Base-by-base conservation (phyloP, 2,329 filamentous ascomycete species). In the Dothideomycetes sp. region DNA sequence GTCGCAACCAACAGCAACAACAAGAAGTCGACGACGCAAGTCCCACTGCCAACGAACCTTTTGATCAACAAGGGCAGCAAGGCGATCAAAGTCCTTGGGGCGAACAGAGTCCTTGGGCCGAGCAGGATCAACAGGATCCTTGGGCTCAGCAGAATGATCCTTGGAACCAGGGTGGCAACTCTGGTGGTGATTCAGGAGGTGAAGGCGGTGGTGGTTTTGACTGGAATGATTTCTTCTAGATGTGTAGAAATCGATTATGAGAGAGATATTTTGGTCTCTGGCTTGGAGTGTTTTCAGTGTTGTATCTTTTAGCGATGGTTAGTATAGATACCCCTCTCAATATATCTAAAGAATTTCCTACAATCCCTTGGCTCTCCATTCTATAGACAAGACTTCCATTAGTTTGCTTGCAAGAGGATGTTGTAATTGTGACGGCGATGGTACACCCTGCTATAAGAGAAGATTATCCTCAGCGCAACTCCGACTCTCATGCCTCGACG, bases 151-250 rank as follows among this genome's bases (percentile, higher is more conserved):
- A 47, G 20, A 33, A 56, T n/a, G 51, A 55, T 42, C 49, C 47
- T 12, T 59, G 53, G 58, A 48, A 53, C 12, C 33, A 45, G 16
- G 52, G 50, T 22, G 58, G 60, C 30, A 47, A 59, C n/a, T 59
- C 58, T 53, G 59, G 61, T 5, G 52, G 46, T 15, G 59, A 49
- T 22, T 61, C 50, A 15, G 56, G 53, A 20, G 58, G 52, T 39
- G 54, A 51, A 19, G 58, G 57, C 23, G 50, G 49, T 13, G 49
- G 49, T 33, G 49, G 49, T 8, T 49, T 48, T 16, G 44, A 47
- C 29, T 48, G 44, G 18, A 31, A 52, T 15, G 48, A 49, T 18
- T 45, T 35, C 22, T 47, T 47, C 19, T 41, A 35, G 15, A 12
- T 4, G 13, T 13, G 9, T 11, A 31, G 29, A 15, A 15, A 31